Conservation (phyloP, 2,329 filamentous ascomycete genomes). For the Hypoxylon sp. region DNA sequence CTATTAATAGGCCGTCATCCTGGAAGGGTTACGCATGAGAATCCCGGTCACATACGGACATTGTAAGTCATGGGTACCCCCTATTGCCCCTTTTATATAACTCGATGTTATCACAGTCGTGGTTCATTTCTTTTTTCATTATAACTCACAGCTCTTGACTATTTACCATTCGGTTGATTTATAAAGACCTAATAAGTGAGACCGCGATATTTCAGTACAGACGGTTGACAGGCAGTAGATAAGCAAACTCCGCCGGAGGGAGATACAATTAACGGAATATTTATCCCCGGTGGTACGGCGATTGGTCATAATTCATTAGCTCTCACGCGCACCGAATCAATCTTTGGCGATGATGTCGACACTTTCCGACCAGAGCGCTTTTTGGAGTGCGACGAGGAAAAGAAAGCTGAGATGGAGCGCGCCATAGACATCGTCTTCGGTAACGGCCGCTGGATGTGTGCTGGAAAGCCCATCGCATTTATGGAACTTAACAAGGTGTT, state of each 20-base stretch:
- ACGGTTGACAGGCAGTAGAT: conserved; percentile 13
- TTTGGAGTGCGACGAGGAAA: conserved; percentile 55
- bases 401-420: conserved; percentile 54
- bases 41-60: conserved; percentile 34
- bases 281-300: conserved; percentile 57
- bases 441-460: conserved; percentile 57
- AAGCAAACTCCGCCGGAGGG: conserved; percentile 48
- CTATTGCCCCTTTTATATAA: background rate
- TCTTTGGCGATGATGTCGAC: conserved; percentile 57
- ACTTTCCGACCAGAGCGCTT: conserved; percentile 63
- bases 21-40: conserved; percentile 44
- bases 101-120: background rate
- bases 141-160: background rate
- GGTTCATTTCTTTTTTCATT: background rate
- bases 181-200: background rate
- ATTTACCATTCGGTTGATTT: background rate
- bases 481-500: conserved; percentile 61
- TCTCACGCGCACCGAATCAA: conserved; percentile 52
- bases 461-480: conserved; percentile 60
- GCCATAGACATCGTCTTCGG: conserved; percentile 59
- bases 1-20: conserved; percentile 18
- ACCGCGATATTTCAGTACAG: background rate
- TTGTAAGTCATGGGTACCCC: conserved; percentile 18
- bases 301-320: conserved; percentile 57
- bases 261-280: conserved; percentile 51